Evolutionary conservation across 768 basidiomycete species (phyloP).

Genomic region (Leccinum broughii): DNA sequence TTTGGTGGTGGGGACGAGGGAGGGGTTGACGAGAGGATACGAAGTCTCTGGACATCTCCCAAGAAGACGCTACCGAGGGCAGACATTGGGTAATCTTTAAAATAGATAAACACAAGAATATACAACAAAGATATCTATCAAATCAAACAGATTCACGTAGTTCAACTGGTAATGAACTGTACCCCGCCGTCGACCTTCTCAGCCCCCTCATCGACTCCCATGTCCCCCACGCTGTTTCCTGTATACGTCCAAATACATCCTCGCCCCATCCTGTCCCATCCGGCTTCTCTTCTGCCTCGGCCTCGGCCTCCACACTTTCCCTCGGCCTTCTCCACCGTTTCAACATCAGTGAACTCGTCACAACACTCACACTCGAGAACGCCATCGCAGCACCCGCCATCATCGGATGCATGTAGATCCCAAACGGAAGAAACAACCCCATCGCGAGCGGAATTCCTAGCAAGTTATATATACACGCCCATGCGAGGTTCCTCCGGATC

Average conservation of each 20-base stretch:
- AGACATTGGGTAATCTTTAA: constrained; percentile 35
- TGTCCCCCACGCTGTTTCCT: constrained; percentile 46
- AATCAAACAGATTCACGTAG: constrained; percentile 40
- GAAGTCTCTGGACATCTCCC: constrained; percentile 70
- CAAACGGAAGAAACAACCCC: constrained; percentile 92
- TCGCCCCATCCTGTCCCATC: constrained; percentile 11
- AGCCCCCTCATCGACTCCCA: constrained; percentile 45
- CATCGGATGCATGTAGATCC: constrained; percentile 95
- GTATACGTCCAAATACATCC: constrained; percentile 38
- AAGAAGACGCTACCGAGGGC: constrained; percentile 78
- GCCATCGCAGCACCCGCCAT: constrained; percentile 99
- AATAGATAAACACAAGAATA: not conserved
- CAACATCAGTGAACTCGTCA: constrained; percentile 83
- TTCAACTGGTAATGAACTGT: constrained; percentile 73
- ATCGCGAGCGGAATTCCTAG: constrained; percentile 96
- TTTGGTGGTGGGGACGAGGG: constrained; percentile 44
- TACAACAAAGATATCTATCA: not conserved
- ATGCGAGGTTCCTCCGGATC: constrained; percentile 90
- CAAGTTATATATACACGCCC: constrained; percentile 95
- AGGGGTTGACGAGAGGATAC: constrained; percentile 59
- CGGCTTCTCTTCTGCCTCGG: constrained; percentile 34
- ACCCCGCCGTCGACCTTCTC: constrained; percentile 49
- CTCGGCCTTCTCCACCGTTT: constrained; percentile 79
- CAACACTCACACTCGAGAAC: constrained; percentile 94
- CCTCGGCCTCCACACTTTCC: constrained; percentile 58